Evolutionary conservation across 1,284 basidiomycete species (phyloP).

Genomic region (Cutaneotrichosporon spelunceum): DNA sequence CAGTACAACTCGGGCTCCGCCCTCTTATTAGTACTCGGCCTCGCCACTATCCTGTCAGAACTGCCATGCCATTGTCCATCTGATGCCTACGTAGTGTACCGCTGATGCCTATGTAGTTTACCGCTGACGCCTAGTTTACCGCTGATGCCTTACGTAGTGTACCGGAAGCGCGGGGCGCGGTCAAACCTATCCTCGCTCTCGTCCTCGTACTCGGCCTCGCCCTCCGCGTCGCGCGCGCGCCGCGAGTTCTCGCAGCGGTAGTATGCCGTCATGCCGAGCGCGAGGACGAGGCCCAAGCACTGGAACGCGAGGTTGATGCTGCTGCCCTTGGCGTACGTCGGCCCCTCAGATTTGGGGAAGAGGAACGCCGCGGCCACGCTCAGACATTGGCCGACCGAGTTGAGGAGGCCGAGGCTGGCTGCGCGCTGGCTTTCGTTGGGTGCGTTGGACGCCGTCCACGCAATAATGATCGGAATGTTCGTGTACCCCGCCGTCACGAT

Average conservation of each 20-base stretch:
- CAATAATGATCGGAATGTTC: constrained; percentile 46
- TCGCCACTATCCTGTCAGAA: too few species aligned
- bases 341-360: constrained; percentile 51
- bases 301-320: constrained; percentile 53
- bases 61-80: too few species aligned
- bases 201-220: constrained; percentile 35
- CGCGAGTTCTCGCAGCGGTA: constrained; percentile 50
- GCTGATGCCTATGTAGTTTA: too few species aligned
- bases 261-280: constrained; percentile 46
- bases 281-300: constrained; percentile 46
- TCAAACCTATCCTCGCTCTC: constrained; percentile 22
- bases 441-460: constrained; percentile 18
- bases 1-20: too few species aligned
- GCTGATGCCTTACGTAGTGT: constrained; percentile 14
- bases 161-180: constrained; percentile 24
- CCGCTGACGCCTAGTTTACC: too few species aligned
- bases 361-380: constrained; percentile 52
- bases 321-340: constrained; percentile 50
- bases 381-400: constrained; percentile 54
- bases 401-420: constrained; percentile 53
- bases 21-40: too few species aligned
- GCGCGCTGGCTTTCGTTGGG: constrained; percentile 43
- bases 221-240: constrained; percentile 43
- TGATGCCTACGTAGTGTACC: too few species aligned
- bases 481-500: constrained; percentile 50